Base-by-base conservation (phyloP, 129 eudicot species). In the Arctium lappa region DNA sequence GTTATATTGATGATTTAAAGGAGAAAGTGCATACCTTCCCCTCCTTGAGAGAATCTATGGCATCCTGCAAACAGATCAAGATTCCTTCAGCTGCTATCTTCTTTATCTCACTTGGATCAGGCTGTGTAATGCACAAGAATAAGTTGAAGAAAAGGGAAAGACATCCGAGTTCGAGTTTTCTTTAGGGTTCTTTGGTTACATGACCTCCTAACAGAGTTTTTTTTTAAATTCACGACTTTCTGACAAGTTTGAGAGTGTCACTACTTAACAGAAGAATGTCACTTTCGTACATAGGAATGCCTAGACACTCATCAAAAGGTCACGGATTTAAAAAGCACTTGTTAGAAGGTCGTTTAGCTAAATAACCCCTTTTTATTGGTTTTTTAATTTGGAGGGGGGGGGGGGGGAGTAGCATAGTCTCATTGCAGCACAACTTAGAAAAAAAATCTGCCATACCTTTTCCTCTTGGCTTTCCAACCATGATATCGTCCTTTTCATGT, bases 381-480 rank as follows among this genome's bases (percentile, higher is more conserved):
- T 39, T 39, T 48, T 73, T 15, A 2, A 10, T 62, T 11, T 0
- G 6, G 12, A 2, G 33, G 33, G 16, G 36, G 13, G 72, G 36
- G 72, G 72, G 72, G 31, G 72, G 12, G 62, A 13, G 22, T 12
- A 15, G 2, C 6, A 16, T 1, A 8, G 18, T 31, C 6, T n/a
- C 27, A 8, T 37, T 60, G 16, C 36, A 69, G 77, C 73, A 33
- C 18, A 73, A 39, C 44, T 48, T 11, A 69, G 9, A 60, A 56
- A 16, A 66, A 1, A 27, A 78, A 77, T 69, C 13, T 37, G 38
- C 18, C 77, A 80, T 83, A 93, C 99, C 95, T 91, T 95, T 76
- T 93, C 97, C 0, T 95, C 98, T 85, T 95, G 99, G 79, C 85
- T 95, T 79, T 91, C 92, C 86, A 95, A 83, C 99, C 98, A 95